Evolutionary conservation across 768 basidiomycete species (phyloP).

Genomic region (Russula olivacea): DNA sequence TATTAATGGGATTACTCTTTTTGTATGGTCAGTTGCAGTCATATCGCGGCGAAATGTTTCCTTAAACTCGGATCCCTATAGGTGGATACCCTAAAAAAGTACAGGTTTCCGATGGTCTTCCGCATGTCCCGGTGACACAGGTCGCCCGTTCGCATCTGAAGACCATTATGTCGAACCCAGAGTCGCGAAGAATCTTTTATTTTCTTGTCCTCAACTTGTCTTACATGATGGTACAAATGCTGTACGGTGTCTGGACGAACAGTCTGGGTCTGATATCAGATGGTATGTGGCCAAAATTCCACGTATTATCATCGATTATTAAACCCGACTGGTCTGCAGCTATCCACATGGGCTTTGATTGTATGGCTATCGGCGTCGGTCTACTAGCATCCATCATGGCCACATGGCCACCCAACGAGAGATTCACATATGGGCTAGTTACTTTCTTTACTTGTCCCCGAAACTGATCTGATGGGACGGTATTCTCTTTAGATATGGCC

Average conservation of each 20-base stretch:
- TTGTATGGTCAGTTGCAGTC: slow-evolving; percentile 50
- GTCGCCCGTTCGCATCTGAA: slow-evolving; percentile 68
- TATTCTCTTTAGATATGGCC: slow-evolving; percentile 60
- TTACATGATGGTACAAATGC: slow-evolving; percentile 96
- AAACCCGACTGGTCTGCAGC: slow-evolving; percentile 43
- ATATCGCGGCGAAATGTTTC: neutral
- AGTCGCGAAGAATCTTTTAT: slow-evolving; percentile 94
- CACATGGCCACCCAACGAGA: slow-evolving; percentile 91
- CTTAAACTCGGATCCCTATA: neutral
- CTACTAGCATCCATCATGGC: slow-evolving; percentile 97
- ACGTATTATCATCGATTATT: neutral
- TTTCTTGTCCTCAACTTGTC: slow-evolving; percentile 91
- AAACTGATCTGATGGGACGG: slow-evolving; percentile 7
- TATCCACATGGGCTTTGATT: slow-evolving; percentile 99
- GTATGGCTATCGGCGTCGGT: slow-evolving; percentile 93
- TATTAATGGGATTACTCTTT: slow-evolving; percentile 50
- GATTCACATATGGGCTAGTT: slow-evolving; percentile 89
- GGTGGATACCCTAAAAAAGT: slow-evolving; percentile 21
- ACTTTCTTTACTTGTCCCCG: neutral
- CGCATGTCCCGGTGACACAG: slow-evolving; percentile 29
- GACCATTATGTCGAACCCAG: slow-evolving; percentile 83
- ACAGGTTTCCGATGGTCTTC: slow-evolving; percentile 20
- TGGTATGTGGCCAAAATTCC: slow-evolving; percentile 43
- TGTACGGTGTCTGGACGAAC: slow-evolving; percentile 97
- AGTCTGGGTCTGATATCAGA: slow-evolving; percentile 95